Conservation (phyloP, 2,329 filamentous ascomycete species). For the Cytospora mali region DNA sequence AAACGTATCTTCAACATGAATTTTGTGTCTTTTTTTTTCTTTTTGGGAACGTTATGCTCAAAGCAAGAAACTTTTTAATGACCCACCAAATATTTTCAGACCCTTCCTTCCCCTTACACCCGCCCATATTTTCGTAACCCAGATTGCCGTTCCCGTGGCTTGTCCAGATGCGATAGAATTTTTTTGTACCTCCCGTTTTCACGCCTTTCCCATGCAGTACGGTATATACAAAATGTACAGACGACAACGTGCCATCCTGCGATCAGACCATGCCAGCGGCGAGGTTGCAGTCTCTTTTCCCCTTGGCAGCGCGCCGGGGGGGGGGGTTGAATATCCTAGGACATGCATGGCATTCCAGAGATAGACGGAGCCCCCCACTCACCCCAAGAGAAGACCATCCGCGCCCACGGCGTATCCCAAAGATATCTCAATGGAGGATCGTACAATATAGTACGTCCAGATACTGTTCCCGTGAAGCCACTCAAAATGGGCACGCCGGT, state of each 20-base stretch:
- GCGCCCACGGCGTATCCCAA: background rate
- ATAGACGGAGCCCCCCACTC: background rate
- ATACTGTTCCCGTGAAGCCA: background rate
- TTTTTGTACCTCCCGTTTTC: background rate
- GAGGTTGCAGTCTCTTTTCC: background rate
- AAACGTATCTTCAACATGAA: background rate
- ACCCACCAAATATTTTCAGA: background rate
- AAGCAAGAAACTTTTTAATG: background rate
- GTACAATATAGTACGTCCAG: background rate
- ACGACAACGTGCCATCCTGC: background rate
- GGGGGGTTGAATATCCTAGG: background rate
- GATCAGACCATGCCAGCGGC: background rate
- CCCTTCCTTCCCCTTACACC: background rate
- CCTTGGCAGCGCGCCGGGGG: background rate
- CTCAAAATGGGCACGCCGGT: background rate
- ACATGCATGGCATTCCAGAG: background rate
- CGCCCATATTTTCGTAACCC: background rate
- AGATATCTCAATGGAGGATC: background rate
- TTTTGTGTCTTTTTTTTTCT: too few species aligned
- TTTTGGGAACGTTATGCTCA: background rate
- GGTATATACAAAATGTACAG: slow-evolving; percentile 2
- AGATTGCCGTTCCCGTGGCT: background rate
- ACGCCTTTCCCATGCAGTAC: background rate
- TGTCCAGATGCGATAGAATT: background rate
- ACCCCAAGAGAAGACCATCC: background rate